Base-by-base conservation (phyloP, 768 basidiomycete species). In the Nevesoporus exiguus region DNA sequence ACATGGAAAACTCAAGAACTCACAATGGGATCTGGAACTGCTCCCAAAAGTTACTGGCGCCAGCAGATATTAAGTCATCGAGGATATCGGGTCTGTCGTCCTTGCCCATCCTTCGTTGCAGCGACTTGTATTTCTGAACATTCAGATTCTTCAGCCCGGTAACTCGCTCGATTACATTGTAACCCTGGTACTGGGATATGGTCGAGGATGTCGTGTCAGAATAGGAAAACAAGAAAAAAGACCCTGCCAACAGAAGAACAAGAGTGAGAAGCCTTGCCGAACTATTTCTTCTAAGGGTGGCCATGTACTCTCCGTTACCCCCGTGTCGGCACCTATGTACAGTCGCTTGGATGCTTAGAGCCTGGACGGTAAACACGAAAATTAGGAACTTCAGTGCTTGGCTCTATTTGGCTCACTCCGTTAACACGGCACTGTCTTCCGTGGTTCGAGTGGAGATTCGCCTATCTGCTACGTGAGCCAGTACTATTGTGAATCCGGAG, bases 21-120 rank as follows among this genome's bases (percentile, higher is more conserved):
- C 63, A 92, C 90, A 92, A 96, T 14, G 96, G 95, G 61, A 86
- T 77, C 66, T 97, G 93, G 69, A 91, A 97, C 27, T 92, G 78
- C 14, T 86, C 83, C 97, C 96, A 99, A 66, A 89, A 98, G 70
- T 98, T 91, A 44, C 76, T 65, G 39, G 86, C 80, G 15, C 96
- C 96, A 64, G 90, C 83, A 47, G 77, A 71, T 54, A 98, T 82
- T 29, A 90, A 75, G 54, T 81, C 78, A 45, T 83, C 80, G 60
- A 98, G 83, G 49, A 98, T 76, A 64, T 97, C 96, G 1, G 82
- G 80, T 43, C 84, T 76, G 61, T 88, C 84, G 64, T 98, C 96
- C 55, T 96, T 77, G 1, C 94, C 94, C 74, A 93, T 81, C 31
- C 97, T 80, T 2, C 82, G 79, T 73, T 98, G 97, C 39, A 98